Conservation (phyloP, 2,329 filamentous ascomycete species). For the Trichoderma sp. region DNA sequence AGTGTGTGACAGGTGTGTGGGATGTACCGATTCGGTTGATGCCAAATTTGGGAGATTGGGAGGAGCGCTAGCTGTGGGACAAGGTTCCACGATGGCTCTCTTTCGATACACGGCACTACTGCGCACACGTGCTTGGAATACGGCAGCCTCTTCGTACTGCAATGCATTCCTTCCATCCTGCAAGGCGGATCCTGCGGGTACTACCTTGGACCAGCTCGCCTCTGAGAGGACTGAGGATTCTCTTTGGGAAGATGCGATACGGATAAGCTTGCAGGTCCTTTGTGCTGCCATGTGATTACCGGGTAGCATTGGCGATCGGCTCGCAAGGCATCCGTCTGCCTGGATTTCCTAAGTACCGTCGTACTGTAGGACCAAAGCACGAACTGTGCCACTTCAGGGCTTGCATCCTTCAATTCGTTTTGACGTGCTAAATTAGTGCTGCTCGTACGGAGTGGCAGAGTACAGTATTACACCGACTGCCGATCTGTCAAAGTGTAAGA, state of each 20-base stretch:
- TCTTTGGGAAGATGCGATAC: neutral
- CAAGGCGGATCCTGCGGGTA: constrained; percentile 11
- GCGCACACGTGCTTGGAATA: neutral
- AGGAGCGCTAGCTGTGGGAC: constrained; percentile 12
- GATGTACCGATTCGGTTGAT: constrained; percentile 13
- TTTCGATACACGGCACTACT: neutral
- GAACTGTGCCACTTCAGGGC: neutral
- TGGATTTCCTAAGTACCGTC: neutral
- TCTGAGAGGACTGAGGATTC: neutral
- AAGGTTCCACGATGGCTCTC: neutral
- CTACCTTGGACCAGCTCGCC: neutral
- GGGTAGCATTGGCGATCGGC: neutral
- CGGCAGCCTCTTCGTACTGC: neutral
- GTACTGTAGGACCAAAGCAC: neutral
- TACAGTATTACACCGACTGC: neutral
- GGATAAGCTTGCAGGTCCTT: neutral
- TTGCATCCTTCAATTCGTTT: neutral
- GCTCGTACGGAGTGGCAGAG: neutral
- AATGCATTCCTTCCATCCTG: constrained; percentile 7
- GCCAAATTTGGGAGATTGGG: constrained; percentile 11
- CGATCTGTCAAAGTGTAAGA: constrained; percentile 13
- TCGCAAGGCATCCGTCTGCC: neutral
- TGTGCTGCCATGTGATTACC: neutral
- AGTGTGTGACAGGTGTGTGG: neutral
- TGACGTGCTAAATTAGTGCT: neutral